phyloP scores from a whole-genome alignment of 2,329 filamentous ascomycete genomes.

The Calonectria hawksworthii region DNA sequence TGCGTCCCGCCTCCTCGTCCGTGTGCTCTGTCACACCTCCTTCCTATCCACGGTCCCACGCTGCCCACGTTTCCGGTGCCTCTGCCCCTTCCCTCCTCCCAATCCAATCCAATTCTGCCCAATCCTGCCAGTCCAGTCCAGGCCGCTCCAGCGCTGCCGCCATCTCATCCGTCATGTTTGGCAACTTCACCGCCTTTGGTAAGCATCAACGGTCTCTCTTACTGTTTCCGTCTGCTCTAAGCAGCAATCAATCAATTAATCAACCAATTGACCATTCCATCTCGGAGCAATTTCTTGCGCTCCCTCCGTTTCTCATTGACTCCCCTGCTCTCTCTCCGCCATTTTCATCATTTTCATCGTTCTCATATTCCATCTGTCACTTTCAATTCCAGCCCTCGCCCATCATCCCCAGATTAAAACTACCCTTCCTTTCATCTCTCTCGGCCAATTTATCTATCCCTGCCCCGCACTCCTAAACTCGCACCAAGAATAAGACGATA shows the following conservation, averaged over 20 bases:
- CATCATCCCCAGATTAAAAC: constrained; percentile 8
- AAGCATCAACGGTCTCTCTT: constrained; percentile 44
- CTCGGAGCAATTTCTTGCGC: background rate
- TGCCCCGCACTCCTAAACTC: constrained; percentile 33
- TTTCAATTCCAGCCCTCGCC: constrained; percentile 27
- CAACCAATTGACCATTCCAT: background rate
- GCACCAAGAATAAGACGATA: constrained; percentile 33
- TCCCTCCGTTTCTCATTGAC: background rate
- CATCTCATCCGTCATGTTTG: constrained; percentile 56
- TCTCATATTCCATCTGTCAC: background rate
- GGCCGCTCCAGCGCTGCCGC: constrained; percentile 6
- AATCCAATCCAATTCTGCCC: constrained; percentile 38
- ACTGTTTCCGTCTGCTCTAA: background rate
- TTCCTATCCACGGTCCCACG: constrained; percentile 26
- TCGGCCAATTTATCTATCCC: constrained; percentile 15
- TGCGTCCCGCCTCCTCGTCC: constrained; percentile 25
- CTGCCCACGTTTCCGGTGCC: constrained; percentile 17
- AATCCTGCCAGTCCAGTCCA: background rate
- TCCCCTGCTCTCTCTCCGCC: constrained; percentile 3
- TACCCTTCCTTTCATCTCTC: constrained; percentile 31
- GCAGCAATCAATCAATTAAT: background rate
- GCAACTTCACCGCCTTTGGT: constrained; percentile 57
- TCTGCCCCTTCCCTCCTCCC: constrained; percentile 29
- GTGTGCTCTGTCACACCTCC: constrained; percentile 30
- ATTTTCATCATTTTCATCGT: constrained; percentile 23